These are phyloP conservation scores for Cucurbita maxima DNA, from an alignment of 306 rosid species.

Conservation along the genomic window DNA sequence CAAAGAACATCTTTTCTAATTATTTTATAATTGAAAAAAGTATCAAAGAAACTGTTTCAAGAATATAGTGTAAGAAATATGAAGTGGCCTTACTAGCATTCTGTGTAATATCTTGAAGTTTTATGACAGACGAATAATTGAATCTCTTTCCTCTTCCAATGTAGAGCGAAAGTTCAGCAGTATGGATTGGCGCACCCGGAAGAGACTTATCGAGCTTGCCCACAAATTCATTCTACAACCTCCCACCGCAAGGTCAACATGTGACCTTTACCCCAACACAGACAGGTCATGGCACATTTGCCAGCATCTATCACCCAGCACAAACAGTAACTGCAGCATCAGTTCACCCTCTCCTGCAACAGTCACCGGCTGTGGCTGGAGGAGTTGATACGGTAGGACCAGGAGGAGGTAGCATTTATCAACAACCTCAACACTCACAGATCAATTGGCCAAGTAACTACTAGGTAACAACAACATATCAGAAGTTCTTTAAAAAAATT, in stretches of 20 bases:
- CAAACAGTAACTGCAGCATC: conserved; percentile 70
- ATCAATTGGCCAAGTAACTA: conserved; percentile 93
- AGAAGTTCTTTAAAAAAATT: conserved; percentile 14
- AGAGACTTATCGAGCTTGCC: conserved; percentile 70
- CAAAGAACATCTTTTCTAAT: neutral
- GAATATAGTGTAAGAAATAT: neutral
- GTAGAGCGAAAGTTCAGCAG: conserved; percentile 84
- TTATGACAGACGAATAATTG: neutral
- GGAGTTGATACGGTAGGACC: conserved; percentile 92
- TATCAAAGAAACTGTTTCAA: neutral
- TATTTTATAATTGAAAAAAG: neutral
- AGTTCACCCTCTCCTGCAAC: conserved; percentile 88
- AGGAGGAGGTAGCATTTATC: conserved; percentile 85
- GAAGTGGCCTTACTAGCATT: neutral
- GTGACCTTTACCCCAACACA: conserved; percentile 81
- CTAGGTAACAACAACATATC: conserved; percentile 19
- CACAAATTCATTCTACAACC: conserved; percentile 72
- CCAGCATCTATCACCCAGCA: conserved; percentile 81
- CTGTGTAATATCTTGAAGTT: neutral
- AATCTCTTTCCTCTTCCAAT: conserved; percentile 10
- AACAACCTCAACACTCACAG: conserved; percentile 81
- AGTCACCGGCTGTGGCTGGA: conserved; percentile 88
- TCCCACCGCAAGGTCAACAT: conserved; percentile 80
- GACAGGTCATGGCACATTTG: conserved; percentile 68
- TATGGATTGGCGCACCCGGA: conserved; percentile 92